Evolutionary conservation across 192 early-diverging fungal species (phyloP), one percentile per base, ranked within the genome.

Genomic region (Kickxella alabastrina): DNA sequence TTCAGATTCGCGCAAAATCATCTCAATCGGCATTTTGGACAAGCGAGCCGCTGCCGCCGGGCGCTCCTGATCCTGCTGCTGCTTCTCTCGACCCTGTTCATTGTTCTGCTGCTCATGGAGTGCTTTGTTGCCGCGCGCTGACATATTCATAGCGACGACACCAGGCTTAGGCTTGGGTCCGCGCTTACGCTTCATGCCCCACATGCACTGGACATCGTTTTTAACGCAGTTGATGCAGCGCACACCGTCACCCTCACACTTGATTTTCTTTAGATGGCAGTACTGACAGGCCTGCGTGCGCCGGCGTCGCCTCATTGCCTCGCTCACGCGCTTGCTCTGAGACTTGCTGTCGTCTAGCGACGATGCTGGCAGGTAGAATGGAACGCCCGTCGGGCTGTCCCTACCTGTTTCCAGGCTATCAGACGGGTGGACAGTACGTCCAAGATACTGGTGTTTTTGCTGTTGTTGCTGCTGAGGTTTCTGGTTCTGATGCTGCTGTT

Each of bases 251-350:
- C 72, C 72, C 25, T 65, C 72, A n/a, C 72, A 75, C 43, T 75
- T 75, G 18, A 75, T 56, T 39, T 75, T 75, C 35, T 75, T 75
- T 39, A 59, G 23, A 24, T 75, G 72, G 46, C 72, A 75, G 57
- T 75, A 75, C 49, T 75, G 59, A 45, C 72, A 75, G 10, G 72
- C 72, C 57, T 75, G 72, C 18, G 72, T 75, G 3, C 72, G 52
- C 43, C 72, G 65, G 40, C 65, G 50, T 31, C 72, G 55, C 43
- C 65, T 57, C 51, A 14, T 45, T 15, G 45, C 31, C 18, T 15
- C 34, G 39, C 22, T 54, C 42, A 4, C 13, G 37, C 15, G 34
- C 43, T 34, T 34, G 43, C 28, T 28, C 37, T 3, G 10, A 48
- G 3, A 19, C 1, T 18, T 10, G n/a, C 31, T 35, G 28, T 1